Conservation (phyloP, 2,329 filamentous ascomycete species). For the Pyricularia sp. region DNA sequence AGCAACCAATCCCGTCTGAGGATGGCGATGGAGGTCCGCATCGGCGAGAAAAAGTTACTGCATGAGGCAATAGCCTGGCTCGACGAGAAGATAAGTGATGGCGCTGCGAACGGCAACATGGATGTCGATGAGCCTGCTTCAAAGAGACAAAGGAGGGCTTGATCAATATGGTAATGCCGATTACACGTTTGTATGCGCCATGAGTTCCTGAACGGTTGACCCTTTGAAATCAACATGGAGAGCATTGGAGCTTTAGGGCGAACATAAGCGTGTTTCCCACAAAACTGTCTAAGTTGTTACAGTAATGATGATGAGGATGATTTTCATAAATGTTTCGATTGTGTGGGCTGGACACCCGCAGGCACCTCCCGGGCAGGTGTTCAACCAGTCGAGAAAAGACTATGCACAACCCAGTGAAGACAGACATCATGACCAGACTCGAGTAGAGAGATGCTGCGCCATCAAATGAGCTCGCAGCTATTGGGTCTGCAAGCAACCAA, state of each 20-base stretch:
- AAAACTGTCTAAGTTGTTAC: not conserved
- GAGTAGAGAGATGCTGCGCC: too few relatives aligned
- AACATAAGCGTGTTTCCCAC: not conserved
- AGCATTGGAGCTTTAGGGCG: not conserved
- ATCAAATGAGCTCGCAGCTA: too few relatives aligned
- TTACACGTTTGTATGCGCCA: not conserved
- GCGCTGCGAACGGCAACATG: not conserved
- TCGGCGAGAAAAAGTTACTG: constrained; percentile 24
- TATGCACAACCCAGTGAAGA: too few relatives aligned
- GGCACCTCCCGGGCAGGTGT: too few relatives aligned
- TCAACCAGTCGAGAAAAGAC: too few relatives aligned
- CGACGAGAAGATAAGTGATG: not conserved
- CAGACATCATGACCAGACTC: too few relatives aligned
- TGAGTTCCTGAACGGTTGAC: not conserved
- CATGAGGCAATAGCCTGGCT: constrained; percentile 13
- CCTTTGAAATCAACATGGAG: not conserved
- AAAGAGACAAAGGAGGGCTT: not conserved
- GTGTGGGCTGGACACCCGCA: too few relatives aligned
- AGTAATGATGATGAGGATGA: not conserved
- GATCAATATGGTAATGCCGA: not conserved
- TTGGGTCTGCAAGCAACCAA: too few relatives aligned
- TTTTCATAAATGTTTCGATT: too few relatives aligned
- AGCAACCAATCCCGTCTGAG: constrained; percentile 7
- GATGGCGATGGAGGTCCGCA: constrained; percentile 24
- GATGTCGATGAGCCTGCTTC: not conserved